Evolutionary conservation across 2,329 filamentous ascomycete species (phyloP), one percentile per base, ranked within the genome.

Genomic region (Hypoxylon sp.): DNA sequence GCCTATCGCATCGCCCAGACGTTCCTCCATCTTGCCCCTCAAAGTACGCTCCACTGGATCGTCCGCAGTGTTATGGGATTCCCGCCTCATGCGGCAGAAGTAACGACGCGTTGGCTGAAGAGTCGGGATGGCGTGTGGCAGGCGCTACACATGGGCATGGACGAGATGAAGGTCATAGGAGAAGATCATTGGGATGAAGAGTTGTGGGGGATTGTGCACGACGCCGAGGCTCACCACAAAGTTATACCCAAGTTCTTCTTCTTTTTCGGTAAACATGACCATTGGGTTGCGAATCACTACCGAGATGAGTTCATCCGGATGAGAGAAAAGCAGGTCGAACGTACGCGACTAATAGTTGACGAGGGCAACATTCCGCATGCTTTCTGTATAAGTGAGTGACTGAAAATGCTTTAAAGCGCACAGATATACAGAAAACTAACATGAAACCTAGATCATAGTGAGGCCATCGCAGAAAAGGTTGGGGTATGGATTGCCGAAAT

Each of bases 121-220:
- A 88, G 85, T 70, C 81, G 81, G 1, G 86, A 88, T 65, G 88
- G 87, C 3, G 83, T 91, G 8, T 84, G 84, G 78, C 88, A 91
- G 79, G 83, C 87, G 8, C 78, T 91, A 65, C 82, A 86, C 70
- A 80, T 91, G 73, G 89, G 84, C 1, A 80, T 84, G 70, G 86
- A 89, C 60, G 89, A 91, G 80, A 85, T 91, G 81, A 75, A 78
- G n/a, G 81, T 79, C 9, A 90, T 91, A 63, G 79, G 80, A 0
- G 86, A 89, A 72, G 88, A 90, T 64, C 79, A 73, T 54, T 91
- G 89, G 89, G 83, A 83, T 9, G 83, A 87, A 22, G 86, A 86
- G 68, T 78, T 91, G 26, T 91, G 88, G 88, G 86, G 85, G 54
- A 78, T 82, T 24, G 78, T 74, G 44, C 76, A 80, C 52, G 78